Conservation (phyloP, 2,329 filamentous ascomycete genomes). For the Lasiodiplodia theobromae region DNA sequence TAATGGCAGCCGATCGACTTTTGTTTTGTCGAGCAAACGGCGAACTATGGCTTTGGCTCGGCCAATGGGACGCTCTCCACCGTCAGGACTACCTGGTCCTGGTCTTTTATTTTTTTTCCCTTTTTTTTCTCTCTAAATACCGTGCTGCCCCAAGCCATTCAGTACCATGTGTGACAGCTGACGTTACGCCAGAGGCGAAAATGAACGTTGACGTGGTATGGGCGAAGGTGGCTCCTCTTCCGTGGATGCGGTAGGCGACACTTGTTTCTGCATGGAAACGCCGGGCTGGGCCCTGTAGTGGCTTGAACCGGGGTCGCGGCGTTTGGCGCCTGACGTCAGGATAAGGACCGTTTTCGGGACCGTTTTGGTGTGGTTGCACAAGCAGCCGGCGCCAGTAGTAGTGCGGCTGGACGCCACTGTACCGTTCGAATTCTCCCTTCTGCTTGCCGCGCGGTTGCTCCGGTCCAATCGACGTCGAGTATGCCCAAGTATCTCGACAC, state of each 20-base stretch:
- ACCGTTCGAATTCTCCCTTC: neutral
- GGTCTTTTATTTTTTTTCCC: too few relatives aligned
- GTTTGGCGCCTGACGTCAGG: conserved; percentile 18
- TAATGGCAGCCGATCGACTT: too few relatives aligned
- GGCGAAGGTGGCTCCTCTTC: neutral
- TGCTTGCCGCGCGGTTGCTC: conserved; percentile 11
- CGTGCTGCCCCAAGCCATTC: too few relatives aligned
- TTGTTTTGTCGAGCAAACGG: too few relatives aligned
- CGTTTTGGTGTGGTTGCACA: conserved; percentile 11
- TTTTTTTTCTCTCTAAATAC: too few relatives aligned
- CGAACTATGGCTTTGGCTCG: too few relatives aligned
- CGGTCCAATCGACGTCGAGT: neutral
- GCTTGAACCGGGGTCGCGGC: neutral
- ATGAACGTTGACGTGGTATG: too few relatives aligned
- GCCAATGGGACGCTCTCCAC: neutral
- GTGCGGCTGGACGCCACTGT: neutral
- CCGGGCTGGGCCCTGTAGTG: neutral
- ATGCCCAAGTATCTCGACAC: neutral
- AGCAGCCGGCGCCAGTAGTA: neutral
- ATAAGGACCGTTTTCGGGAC: conserved; percentile 11
- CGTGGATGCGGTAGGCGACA: neutral
- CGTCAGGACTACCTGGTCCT: too few relatives aligned
- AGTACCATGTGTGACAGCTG: too few relatives aligned
- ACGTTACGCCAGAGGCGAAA: too few relatives aligned
- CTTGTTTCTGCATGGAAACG: neutral